Evolutionary conservation across 1,139 yeast species (phyloP).

Genomic region (Blastobotrys persicus): DNA sequence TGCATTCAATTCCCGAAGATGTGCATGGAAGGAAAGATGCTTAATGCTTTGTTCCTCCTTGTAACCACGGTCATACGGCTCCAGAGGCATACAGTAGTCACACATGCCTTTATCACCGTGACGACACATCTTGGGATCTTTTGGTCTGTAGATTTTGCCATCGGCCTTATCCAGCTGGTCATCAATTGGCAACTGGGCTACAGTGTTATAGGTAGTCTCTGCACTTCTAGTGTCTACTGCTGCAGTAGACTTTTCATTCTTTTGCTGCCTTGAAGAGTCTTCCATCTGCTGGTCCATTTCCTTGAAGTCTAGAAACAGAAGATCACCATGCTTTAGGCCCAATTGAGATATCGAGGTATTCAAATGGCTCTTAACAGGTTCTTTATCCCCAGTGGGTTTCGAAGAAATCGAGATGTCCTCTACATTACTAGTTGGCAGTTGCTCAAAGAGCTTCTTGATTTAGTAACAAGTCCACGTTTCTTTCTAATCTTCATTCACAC

Average conservation of each 20-base stretch:
- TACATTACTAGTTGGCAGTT: constrained; percentile 29
- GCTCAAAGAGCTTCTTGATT: constrained; percentile 23
- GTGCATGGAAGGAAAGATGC: constrained; percentile 84
- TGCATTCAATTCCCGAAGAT: constrained; percentile 70
- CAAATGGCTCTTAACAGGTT: constrained; percentile 44
- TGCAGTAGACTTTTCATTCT: neutral
- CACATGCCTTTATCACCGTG: constrained; percentile 97
- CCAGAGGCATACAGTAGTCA: constrained; percentile 92
- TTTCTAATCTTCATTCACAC: constrained; percentile 10
- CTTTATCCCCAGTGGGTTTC: constrained; percentile 53
- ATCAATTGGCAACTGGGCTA: constrained; percentile 55
- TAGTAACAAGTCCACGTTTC: constrained; percentile 1
- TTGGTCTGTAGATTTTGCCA: constrained; percentile 70
- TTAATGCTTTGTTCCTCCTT: constrained; percentile 75
- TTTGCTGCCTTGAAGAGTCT: neutral
- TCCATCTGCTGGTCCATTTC: constrained; percentile 16
- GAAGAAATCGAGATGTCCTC: constrained; percentile 28
- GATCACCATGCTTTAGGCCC: constrained; percentile 79
- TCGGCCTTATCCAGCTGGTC: constrained; percentile 59
- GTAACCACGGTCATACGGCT: constrained; percentile 87
- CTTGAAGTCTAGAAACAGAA: constrained; percentile 60
- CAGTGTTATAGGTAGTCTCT: constrained; percentile 26
- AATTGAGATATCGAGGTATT: constrained; percentile 50
- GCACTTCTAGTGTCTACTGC: neutral
- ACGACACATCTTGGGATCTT: constrained; percentile 61